These are phyloP conservation scores for Dothistroma septosporum DNA, from an alignment of 2,329 filamentous ascomycete genomes.

Conservation along the genomic window DNA sequence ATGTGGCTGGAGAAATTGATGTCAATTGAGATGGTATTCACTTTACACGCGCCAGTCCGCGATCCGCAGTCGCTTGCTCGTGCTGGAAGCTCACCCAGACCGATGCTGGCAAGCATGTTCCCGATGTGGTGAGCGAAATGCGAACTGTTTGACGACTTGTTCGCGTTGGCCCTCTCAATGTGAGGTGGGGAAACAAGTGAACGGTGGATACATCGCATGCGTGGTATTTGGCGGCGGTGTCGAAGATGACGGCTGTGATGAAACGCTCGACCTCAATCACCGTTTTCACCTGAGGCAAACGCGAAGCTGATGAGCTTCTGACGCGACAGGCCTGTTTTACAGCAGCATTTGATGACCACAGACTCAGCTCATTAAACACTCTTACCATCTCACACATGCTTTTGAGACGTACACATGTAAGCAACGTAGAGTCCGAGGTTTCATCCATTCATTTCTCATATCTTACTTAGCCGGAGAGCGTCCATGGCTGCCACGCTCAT, in stretches of 20 bases:
- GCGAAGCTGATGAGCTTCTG: not conserved
- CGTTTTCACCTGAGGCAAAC: not conserved
- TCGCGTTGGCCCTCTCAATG: not conserved
- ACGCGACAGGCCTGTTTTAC: not conserved
- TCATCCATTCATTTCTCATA: conserved; percentile 20
- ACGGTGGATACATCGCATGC: not conserved
- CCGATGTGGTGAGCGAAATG: not conserved
- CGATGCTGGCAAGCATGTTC: not conserved
- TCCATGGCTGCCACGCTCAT: not conserved
- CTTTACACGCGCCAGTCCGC: not conserved
- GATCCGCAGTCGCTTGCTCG: not conserved
- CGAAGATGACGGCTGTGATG: not conserved
- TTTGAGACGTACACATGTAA: not conserved
- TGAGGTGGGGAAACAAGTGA: too few species aligned
- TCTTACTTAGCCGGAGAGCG: conserved; percentile 6
- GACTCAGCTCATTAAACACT: not conserved
- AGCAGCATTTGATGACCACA: not conserved
- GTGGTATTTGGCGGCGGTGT: not conserved
- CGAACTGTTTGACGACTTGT: not conserved
- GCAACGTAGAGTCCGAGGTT: not conserved
- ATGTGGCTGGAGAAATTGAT: not conserved
- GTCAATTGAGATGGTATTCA: not conserved
- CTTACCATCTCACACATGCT: not conserved
- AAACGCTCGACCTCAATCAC: not conserved
- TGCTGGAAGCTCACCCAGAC: not conserved